A percentile compares a stretch with the other conserved stretches of the same genome.
These are phyloP conservation scores for Tricholoma matsutake DNA, from an alignment of 768 basidiomycete genomes.

Conservation along the genomic window DNA sequence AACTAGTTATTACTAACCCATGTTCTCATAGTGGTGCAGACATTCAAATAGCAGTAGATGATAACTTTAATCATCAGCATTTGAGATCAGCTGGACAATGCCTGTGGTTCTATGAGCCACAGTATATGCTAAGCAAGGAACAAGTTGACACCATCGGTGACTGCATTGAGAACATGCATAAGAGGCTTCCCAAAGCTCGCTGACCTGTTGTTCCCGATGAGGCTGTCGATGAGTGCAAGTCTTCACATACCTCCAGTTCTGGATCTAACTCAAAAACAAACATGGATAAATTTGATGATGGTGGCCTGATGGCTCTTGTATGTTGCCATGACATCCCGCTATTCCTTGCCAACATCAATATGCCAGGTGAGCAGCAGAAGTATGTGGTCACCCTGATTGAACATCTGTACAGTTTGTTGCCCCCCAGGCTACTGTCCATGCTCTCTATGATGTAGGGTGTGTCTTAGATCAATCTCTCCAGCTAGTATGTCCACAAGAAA, in stretches of 20 bases:
- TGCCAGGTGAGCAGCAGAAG: conserved; percentile 36
- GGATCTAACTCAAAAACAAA: conserved; percentile 18
- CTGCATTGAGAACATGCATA: conserved; percentile 21
- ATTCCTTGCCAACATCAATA: conserved; percentile 37
- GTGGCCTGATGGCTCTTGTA: conserved; percentile 35
- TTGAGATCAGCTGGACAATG: conserved; percentile 25
- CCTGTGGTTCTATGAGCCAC: conserved; percentile 28
- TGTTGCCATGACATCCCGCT: conserved; percentile 36
- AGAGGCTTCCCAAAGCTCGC: conserved; percentile 4
- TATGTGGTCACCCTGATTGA: conserved; percentile 33
- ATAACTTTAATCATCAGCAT: conserved; percentile 39
- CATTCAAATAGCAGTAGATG: conserved; percentile 35
- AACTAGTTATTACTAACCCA: conserved; percentile 1
- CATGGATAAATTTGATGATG: conserved; percentile 28
- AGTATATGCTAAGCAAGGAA: conserved; percentile 31
- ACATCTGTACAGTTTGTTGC: conserved; percentile 26
- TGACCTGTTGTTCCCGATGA: conserved; percentile 25
- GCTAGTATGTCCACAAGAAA: conserved; percentile 19
- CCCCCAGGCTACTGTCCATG: conserved; percentile 22
- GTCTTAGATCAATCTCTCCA: conserved; percentile 26
- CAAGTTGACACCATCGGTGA: conserved; percentile 31
- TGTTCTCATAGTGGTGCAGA: conserved; percentile 28
- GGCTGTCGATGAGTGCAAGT: conserved; percentile 33
- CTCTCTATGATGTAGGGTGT: conserved; percentile 35
- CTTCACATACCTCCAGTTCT: conserved; percentile 28